phyloP scores from a whole-genome alignment of 1,284 basidiomycete genomes.

The Ganoderma sinense region DNA sequence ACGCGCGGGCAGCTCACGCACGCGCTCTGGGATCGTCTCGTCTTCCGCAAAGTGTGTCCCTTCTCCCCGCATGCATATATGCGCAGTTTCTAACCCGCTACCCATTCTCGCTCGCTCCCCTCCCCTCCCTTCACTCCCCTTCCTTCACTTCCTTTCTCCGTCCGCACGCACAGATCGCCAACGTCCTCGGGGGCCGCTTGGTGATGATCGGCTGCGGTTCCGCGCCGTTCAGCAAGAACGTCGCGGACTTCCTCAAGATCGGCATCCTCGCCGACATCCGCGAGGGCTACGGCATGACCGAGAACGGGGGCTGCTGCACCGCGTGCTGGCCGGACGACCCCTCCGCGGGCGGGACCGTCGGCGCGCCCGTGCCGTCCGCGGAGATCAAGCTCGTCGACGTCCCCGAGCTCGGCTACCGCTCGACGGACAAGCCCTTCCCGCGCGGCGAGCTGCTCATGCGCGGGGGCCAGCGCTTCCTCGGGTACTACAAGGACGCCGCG shows the following conservation, averaged over 20 bases:
- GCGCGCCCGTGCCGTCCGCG: constrained; percentile 75
- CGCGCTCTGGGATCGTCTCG: constrained; percentile 87
- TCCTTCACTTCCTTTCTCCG: not conserved
- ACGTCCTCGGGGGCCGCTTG: constrained; percentile 85
- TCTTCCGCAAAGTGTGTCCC: constrained; percentile 87
- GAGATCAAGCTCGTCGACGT: constrained; percentile 93
- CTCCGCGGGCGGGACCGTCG: constrained; percentile 76
- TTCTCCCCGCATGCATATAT: not conserved
- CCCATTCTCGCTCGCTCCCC: too few species aligned
- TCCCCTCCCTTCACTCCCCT: not conserved
- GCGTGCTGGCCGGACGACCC: constrained; percentile 66
- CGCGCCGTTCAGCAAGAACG: constrained; percentile 83
- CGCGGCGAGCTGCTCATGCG: constrained; percentile 89
- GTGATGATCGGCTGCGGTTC: constrained; percentile 77
- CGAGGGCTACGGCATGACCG: constrained; percentile 89
- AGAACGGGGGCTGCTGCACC: constrained; percentile 69
- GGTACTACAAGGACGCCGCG: constrained; percentile 82
- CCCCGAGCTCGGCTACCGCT: constrained; percentile 86
- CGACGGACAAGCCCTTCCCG: constrained; percentile 89
- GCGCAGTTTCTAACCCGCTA: not conserved
- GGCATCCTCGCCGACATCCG: constrained; percentile 76
- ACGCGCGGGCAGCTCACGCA: constrained; percentile 80
- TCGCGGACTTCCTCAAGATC: constrained; percentile 87
- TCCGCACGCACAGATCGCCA: constrained; percentile 42
- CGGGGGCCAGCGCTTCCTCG: constrained; percentile 70